Evolutionary conservation across 2,329 filamentous ascomycete species (phyloP), one percentile per base, ranked within the genome.

Genomic region (Penicillium sumatraense): DNA sequence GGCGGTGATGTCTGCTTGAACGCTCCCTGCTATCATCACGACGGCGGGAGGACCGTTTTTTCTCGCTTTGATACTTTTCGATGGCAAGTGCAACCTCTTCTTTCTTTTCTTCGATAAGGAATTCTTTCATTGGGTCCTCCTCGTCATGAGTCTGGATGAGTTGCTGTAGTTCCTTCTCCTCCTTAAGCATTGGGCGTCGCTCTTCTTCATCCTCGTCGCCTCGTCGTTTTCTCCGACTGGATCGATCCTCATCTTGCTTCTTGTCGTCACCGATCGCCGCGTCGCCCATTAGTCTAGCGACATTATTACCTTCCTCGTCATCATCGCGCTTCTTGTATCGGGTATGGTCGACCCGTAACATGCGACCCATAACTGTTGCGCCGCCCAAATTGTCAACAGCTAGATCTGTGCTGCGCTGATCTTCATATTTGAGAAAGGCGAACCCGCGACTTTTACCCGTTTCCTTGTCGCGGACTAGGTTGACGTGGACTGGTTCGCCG

Each of bases 51-150:
- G 69, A 65, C 49, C 62, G 81, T 65, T 78, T 82, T 13, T 82
- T 78, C 54, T 80, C 78, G 68, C 74, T 82, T 42, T 81, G 80
- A 49, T 82, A 70, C 63, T 75, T 82, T 60, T 81, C 80, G 63
- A 89, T 75, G 3, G 91, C 93, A 55, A 84, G 83, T 51, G 89
- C 86, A 11, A 96, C 84, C 71, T 96, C 91, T 70, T 91, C 91
- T 75, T 90, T 92, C 82, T 98, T 97, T 75, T 96, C 89, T 60
- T 93, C 85, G 49, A 97, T 86, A 60, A 98, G 72, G 66, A 90
- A 97, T 33, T 86, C 86, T 75, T 96, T 97, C 95, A 99, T 99
- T 0, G 95, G 95, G 72, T 99, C 95, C 58, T 98, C 93, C 21
- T 97, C 93, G 62, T 98, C 95, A 61, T 96, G 89, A 14, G 93